These are phyloP conservation scores for Metarhizium rileyi DNA, from an alignment of 2,329 filamentous ascomycete genomes.

Conservation along the genomic window DNA sequence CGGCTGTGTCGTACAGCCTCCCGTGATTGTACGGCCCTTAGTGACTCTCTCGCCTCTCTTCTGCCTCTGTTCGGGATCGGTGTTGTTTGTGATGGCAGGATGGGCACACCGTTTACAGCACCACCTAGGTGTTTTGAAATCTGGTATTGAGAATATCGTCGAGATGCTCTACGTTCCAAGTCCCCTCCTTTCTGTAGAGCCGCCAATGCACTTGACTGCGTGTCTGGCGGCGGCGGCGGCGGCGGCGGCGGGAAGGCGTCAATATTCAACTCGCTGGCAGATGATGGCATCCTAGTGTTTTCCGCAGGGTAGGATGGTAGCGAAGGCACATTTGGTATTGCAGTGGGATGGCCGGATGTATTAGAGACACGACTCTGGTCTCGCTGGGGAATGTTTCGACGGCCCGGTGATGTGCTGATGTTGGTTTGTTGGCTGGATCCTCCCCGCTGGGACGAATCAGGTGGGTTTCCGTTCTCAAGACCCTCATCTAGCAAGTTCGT, in stretches of 20 bases:
- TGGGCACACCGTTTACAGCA: conserved; percentile 71
- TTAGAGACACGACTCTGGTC: conserved; percentile 41
- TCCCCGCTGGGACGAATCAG: conserved; percentile 22
- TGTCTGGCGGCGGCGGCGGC: conserved; percentile 56
- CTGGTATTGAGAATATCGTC: conserved; percentile 92
- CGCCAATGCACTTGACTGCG: conserved; percentile 80
- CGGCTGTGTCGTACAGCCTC: conserved; percentile 42
- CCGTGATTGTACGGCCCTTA: conserved; percentile 55
- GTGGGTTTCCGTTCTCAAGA: conserved; percentile 41
- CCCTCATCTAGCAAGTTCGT: conserved; percentile 52
- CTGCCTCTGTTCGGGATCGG: conserved; percentile 78
- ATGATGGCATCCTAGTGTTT: conserved; percentile 39
- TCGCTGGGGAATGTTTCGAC: conserved; percentile 35
- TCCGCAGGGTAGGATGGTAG: conserved; percentile 62
- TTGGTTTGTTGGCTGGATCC: conserved; percentile 18
- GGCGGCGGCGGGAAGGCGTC: conserved; percentile 61
- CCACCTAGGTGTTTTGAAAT: conserved; percentile 88
- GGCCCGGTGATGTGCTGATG: conserved; percentile 34
- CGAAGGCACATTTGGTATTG: conserved; percentile 67
- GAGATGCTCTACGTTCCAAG: conserved; percentile 81
- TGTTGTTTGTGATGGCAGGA: conserved; percentile 74
- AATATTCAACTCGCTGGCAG: conserved; percentile 39
- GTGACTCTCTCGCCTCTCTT: conserved; percentile 69
- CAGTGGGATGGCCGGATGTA: conserved; percentile 54
- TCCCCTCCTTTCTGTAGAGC: conserved; percentile 88